phyloP scores from a whole-genome alignment of 1,139 yeast species.

The Scheffersomyces insectosa region DNA sequence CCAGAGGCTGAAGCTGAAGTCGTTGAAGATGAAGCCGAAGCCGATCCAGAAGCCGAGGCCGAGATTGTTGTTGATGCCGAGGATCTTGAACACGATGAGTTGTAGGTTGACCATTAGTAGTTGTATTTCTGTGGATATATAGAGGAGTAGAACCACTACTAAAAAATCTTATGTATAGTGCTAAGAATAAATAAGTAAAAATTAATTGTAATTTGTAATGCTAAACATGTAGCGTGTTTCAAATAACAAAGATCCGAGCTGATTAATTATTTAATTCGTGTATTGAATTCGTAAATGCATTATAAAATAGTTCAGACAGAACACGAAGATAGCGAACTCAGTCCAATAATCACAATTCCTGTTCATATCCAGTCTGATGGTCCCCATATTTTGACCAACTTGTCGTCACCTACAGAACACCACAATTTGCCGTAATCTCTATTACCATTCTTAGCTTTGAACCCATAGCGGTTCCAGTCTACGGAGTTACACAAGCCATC shows the following conservation, averaged over 20 bases:
- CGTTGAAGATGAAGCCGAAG: constrained; percentile 13
- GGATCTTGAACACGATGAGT: constrained; percentile 44
- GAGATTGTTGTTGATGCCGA: constrained; percentile 14
- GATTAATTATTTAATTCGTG: too few species aligned
- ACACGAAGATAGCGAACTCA: too few species aligned
- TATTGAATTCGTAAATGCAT: too few species aligned
- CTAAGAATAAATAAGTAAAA: too few species aligned
- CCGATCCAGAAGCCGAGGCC: constrained; percentile 10
- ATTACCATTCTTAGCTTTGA: constrained; percentile 22
- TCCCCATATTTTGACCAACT: constrained; percentile 67
- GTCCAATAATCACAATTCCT: too few species aligned
- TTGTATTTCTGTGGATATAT: constrained; percentile 1
- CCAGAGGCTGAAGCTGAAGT: constrained; percentile 29
- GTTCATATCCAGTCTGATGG: constrained; percentile 19
- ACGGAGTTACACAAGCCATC: constrained; percentile 69
- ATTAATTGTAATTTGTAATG: too few species aligned
- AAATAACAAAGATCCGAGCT: too few species aligned
- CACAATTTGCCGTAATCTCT: constrained; percentile 53
- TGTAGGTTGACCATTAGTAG: constrained; percentile 20
- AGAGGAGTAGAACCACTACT: too few species aligned
- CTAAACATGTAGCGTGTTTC: too few species aligned
- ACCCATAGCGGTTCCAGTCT: constrained; percentile 59
- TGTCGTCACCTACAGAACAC: constrained; percentile 88
- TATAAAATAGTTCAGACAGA: too few species aligned
- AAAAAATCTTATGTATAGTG: too few species aligned